Conservation (phyloP, 805 yeast species). For the Starmera dryadoides region DNA sequence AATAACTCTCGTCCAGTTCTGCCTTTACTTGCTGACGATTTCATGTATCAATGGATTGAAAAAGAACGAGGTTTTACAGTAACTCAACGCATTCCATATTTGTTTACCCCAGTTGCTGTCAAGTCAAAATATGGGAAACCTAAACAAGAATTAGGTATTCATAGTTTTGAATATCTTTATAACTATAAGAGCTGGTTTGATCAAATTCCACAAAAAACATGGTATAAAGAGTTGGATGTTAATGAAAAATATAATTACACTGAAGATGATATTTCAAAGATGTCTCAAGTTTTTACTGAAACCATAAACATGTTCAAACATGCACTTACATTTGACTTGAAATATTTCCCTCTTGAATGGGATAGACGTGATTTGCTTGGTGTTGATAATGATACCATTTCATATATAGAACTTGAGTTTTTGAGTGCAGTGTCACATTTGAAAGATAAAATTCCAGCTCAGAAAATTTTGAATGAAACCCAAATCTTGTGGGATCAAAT, state of each 20-base stretch:
- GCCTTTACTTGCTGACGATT: constrained; percentile 56
- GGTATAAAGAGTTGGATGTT: constrained; percentile 42
- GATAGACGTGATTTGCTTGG: constrained; percentile 8
- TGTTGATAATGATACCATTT: constrained; percentile 1
- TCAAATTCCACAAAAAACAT: constrained; percentile 22
- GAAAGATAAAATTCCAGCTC: background rate
- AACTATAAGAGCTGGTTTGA: constrained; percentile 8
- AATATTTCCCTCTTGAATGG: constrained; percentile 15
- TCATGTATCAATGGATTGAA: constrained; percentile 39
- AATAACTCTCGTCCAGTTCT: constrained; percentile 35
- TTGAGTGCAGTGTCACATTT: constrained; percentile 3
- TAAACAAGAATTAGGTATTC: constrained; percentile 17
- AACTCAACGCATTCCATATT: constrained; percentile 44
- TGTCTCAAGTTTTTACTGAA: constrained; percentile 23
- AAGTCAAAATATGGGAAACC: constrained; percentile 26
- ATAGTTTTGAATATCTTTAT: constrained; percentile 2
- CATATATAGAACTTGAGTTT: constrained; percentile 5
- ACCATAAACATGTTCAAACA: constrained; percentile 13
- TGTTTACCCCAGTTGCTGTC: constrained; percentile 40
- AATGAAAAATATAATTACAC: constrained; percentile 43
- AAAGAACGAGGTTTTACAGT: constrained; percentile 16
- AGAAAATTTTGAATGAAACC: background rate
- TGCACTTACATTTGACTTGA: constrained; percentile 6
- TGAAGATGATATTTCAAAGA: constrained; percentile 25
- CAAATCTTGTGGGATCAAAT: constrained; percentile 1